phyloP scores from a whole-genome alignment of 2,329 filamentous ascomycete genomes.

The Dothistroma septosporum region DNA sequence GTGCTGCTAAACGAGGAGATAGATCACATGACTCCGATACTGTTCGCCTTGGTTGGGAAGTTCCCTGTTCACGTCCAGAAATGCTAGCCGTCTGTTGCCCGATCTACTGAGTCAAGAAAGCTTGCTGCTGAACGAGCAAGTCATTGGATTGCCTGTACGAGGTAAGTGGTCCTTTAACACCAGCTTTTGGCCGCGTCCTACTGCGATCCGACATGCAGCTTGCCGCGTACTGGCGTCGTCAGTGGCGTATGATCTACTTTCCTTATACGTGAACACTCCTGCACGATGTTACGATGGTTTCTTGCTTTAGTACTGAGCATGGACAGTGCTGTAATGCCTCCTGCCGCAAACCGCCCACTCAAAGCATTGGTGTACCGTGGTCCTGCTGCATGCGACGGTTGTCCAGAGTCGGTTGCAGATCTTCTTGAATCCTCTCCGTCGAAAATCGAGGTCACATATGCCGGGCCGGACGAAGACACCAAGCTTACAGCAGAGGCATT shows the following conservation, averaged over 20 bases:
- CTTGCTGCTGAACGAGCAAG: neutral
- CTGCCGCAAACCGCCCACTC: neutral
- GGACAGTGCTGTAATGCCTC: neutral
- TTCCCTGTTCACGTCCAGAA: neutral
- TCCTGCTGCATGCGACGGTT: constrained; percentile 13
- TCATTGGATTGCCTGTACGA: neutral
- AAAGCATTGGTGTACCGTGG: constrained; percentile 22
- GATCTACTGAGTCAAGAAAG: neutral
- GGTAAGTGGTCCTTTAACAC: neutral
- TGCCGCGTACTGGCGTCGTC: neutral
- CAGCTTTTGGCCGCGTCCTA: neutral
- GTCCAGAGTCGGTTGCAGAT: constrained; percentile 18
- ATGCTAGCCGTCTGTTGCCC: neutral
- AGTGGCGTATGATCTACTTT: neutral
- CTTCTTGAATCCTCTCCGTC: constrained; percentile 14
- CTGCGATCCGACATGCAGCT: neutral
- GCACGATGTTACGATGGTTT: neutral
- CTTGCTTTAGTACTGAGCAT: neutral
- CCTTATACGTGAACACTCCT: neutral
- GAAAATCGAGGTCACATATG: constrained; percentile 19
- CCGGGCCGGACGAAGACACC: constrained; percentile 18
- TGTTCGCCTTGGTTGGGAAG: neutral
- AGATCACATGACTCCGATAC: neutral
- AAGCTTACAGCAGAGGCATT: constrained; percentile 17
- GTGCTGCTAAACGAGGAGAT: constrained; percentile 3